phyloP scores from a whole-genome alignment of 106 monocot genomes.

The Dioscorea zingiberensis region DNA sequence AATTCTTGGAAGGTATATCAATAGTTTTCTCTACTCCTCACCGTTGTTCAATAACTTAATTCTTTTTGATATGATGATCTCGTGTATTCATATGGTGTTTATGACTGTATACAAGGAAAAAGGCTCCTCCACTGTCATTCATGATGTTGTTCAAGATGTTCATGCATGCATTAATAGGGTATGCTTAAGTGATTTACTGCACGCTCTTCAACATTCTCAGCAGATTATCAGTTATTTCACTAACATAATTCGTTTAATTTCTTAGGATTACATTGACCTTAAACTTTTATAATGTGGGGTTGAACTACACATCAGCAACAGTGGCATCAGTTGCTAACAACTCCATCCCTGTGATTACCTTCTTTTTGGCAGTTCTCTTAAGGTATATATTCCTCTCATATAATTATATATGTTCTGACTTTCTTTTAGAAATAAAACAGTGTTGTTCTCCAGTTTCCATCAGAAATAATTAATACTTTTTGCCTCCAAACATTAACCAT shows the following conservation, averaged over 20 bases:
- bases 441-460: too few relatives aligned
- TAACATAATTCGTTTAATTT: background rate
- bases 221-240: too few relatives aligned
- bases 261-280: constrained; percentile 33
- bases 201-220: too few relatives aligned
- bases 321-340: constrained; percentile 28
- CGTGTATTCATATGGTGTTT: background rate
- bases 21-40: background rate
- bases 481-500: too few relatives aligned
- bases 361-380: constrained; percentile 35
- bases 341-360: constrained; percentile 31
- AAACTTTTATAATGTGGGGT: constrained; percentile 22
- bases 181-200: constrained; percentile 2
- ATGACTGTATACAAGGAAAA: constrained; percentile 25
- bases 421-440: too few relatives aligned
- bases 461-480: too few relatives aligned
- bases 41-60: too few relatives aligned
- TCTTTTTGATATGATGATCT: too few relatives aligned
- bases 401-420: too few relatives aligned
- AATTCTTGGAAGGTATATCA: constrained; percentile 16
- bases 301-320: constrained; percentile 37
- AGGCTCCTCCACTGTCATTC: constrained; percentile 23
- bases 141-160: constrained; percentile 40
- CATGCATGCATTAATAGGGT: constrained; percentile 46
- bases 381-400: too few relatives aligned